Percentiles rank a stretch among this genome's conserved stretches.
phyloP scores from a whole-genome alignment of 2,329 filamentous ascomycete species.

The Ilyonectria mors-panacis region DNA sequence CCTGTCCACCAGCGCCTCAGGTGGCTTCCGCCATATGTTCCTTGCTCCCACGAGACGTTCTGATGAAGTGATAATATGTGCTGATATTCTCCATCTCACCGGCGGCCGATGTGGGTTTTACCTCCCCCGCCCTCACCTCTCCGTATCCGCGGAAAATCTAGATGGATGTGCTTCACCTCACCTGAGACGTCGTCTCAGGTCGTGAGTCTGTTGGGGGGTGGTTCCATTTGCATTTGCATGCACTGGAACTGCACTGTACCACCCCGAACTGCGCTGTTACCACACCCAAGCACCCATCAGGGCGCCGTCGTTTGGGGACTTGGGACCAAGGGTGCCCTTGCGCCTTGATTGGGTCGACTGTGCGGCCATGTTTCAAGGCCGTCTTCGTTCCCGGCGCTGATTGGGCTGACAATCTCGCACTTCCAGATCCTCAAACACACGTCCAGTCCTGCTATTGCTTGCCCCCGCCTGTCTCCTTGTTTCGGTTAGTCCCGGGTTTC shows the following conservation, averaged over 20 bases:
- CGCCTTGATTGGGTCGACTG: slow-evolving; percentile 30
- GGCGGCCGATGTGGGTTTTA: background rate
- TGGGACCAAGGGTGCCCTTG: slow-evolving; percentile 4
- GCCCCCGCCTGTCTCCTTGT: slow-evolving; percentile 9
- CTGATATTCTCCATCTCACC: slow-evolving; percentile 14
- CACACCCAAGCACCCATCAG: slow-evolving; percentile 23
- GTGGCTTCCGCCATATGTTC: slow-evolving; percentile 36
- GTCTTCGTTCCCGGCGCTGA: slow-evolving; percentile 13
- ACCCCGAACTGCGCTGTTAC: slow-evolving; percentile 16
- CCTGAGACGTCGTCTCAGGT: slow-evolving; percentile 57
- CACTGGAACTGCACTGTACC: slow-evolving; percentile 38
- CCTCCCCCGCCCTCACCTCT: slow-evolving; percentile 28
- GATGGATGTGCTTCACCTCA: slow-evolving; percentile 45
- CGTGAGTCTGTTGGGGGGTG: slow-evolving; percentile 40
- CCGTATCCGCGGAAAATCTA: slow-evolving; percentile 19
- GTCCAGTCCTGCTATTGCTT: slow-evolving; percentile 15
- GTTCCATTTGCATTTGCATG: slow-evolving; percentile 38
- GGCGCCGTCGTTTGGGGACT: slow-evolving; percentile 42
- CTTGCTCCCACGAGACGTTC: slow-evolving; percentile 22
- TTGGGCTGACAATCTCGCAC: slow-evolving; percentile 21
- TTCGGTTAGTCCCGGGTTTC: slow-evolving; percentile 28
- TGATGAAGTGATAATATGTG: background rate
- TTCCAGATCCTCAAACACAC: slow-evolving; percentile 32
- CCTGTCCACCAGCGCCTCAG: slow-evolving; percentile 32
- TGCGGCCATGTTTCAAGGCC: slow-evolving; percentile 31